A percentile compares a stretch with the other conserved stretches of the same genome.
These are phyloP conservation scores for Clarireedia paspali DNA, from an alignment of 2,329 filamentous ascomycete species.

Conservation along the genomic window DNA sequence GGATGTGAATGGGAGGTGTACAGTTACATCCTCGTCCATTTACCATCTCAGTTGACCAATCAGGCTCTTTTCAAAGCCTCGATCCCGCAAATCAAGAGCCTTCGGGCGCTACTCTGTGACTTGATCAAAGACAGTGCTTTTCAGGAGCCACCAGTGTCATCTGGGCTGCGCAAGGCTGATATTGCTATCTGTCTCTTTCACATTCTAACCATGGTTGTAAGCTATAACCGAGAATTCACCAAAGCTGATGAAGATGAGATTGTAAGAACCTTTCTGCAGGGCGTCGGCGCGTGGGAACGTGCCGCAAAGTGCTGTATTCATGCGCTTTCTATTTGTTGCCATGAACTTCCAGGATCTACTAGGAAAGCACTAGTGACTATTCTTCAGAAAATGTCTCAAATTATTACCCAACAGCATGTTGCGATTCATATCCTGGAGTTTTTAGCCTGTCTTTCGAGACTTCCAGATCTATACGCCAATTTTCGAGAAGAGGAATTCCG, in stretches of 20 bases:
- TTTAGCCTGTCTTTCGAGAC: constrained; percentile 75
- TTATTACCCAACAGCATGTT: constrained; percentile 87
- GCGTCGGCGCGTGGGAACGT: constrained; percentile 75
- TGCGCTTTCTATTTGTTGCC: constrained; percentile 87
- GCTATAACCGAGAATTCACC: constrained; percentile 79
- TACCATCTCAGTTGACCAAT: constrained; percentile 84
- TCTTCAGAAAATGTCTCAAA: constrained; percentile 87
- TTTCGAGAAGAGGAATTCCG: constrained; percentile 88
- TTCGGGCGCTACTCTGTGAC: constrained; percentile 73
- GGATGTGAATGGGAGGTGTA: constrained; percentile 87
- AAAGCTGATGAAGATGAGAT: constrained; percentile 86
- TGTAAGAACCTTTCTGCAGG: constrained; percentile 76
- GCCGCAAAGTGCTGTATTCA: constrained; percentile 93
- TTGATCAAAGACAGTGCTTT: constrained; percentile 72
- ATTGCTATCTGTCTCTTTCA: constrained; percentile 86
- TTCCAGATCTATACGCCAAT: constrained; percentile 80
- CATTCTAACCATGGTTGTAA: constrained; percentile 76
- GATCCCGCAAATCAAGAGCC: constrained; percentile 64
- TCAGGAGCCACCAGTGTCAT: constrained; percentile 71
- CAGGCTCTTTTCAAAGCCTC: constrained; percentile 74
- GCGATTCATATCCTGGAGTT: constrained; percentile 96
- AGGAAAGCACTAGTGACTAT: constrained; percentile 80
- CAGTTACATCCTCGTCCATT: constrained; percentile 78
- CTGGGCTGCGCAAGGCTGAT: constrained; percentile 77
- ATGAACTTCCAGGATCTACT: constrained; percentile 82